phyloP scores from a whole-genome alignment of 2,329 filamentous ascomycete species.

The Fusarium sublunatum region DNA sequence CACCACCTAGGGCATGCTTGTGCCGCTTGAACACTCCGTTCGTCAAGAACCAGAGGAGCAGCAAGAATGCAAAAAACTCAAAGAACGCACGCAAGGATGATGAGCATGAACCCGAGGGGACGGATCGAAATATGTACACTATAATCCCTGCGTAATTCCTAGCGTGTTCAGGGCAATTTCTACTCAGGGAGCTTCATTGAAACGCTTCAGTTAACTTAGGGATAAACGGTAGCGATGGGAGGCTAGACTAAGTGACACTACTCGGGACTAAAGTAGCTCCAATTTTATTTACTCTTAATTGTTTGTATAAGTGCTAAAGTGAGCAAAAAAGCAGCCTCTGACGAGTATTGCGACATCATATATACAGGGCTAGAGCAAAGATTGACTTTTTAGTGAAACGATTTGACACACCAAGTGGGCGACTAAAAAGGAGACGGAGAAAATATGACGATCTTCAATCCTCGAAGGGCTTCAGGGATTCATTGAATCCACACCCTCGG shows the following conservation, averaged over 20 bases:
- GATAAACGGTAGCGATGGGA: too few relatives aligned
- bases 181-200: neutral
- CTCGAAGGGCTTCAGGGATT: neutral
- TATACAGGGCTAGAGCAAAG: too few relatives aligned
- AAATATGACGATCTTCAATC: neutral
- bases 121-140: constrained; percentile 21
- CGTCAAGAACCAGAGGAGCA: constrained; percentile 13
- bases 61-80: neutral
- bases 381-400: neutral
- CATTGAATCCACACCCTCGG: neutral
- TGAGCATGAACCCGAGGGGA: constrained; percentile 13
- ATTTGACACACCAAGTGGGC: neutral
- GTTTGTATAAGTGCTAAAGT: too few relatives aligned
- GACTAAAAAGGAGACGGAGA: neutral
- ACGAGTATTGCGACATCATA: too few relatives aligned
- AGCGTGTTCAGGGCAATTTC: too few relatives aligned
- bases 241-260: too few relatives aligned
- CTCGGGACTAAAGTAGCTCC: too few relatives aligned
- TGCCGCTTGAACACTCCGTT: constrained; percentile 1
- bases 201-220: constrained; percentile 3
- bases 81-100: neutral
- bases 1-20: neutral
- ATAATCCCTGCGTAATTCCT: too few relatives aligned
- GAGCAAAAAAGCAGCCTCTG: too few relatives aligned
- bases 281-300: too few relatives aligned